Conservation (phyloP, 257 asterid genomes). For the Cordia subcordata region DNA sequence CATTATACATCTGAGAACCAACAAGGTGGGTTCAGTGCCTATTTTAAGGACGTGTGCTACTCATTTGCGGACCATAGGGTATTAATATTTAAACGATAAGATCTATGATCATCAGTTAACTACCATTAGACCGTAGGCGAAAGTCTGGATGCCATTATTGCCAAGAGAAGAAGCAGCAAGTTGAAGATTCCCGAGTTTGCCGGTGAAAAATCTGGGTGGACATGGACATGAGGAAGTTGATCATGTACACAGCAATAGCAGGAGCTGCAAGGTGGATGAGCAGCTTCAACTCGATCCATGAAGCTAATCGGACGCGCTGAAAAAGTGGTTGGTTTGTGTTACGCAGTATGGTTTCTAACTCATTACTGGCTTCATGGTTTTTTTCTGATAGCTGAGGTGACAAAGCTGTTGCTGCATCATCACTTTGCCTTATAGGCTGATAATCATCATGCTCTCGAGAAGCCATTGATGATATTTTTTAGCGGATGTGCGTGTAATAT, state of each 20-base stretch:
- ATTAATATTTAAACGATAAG: too few species aligned
- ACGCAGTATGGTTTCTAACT: conserved; percentile 12
- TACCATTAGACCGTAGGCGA: conserved; percentile 29
- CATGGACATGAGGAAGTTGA: conserved; percentile 24
- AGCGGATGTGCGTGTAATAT: too few species aligned
- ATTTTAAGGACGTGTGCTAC: too few species aligned
- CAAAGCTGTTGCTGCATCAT: background rate
- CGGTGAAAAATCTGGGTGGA: conserved; percentile 22
- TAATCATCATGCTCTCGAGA: conserved; percentile 1
- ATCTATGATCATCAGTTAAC: background rate
- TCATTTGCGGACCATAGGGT: too few species aligned
- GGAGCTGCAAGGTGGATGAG: conserved; percentile 21
- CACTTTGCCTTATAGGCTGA: conserved; percentile 8
- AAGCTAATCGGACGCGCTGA: conserved; percentile 9
- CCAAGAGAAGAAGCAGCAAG: conserved; percentile 26
- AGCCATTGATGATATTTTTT: too few species aligned
- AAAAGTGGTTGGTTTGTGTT: conserved; percentile 4
- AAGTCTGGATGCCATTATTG: conserved; percentile 19
- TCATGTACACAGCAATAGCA: conserved; percentile 24
- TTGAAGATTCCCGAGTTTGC: conserved; percentile 26
- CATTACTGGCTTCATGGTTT: conserved; percentile 6
- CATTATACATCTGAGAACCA: too few species aligned
- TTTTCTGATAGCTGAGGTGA: background rate
- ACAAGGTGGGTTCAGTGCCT: too few species aligned
- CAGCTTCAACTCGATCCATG: conserved; percentile 22